Base-by-base conservation (phyloP, 305 asterid genomes). In the Ajuga reptans region DNA sequence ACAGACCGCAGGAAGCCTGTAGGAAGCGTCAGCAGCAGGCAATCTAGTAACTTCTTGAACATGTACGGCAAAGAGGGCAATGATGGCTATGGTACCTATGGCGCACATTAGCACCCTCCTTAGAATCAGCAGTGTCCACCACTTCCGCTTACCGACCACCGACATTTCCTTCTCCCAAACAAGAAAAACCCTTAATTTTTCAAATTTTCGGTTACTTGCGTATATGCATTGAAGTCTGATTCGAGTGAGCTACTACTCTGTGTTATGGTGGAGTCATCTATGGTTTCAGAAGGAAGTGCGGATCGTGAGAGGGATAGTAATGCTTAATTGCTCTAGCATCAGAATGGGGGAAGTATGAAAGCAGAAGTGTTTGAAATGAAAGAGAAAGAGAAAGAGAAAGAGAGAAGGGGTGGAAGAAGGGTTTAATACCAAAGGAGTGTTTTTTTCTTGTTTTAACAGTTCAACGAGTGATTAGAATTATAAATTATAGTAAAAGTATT, bases 101-200 rank as follows among this genome's bases (percentile, higher is more conserved):
- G 95, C 94, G 77, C 81, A 84, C 24, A 88, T 75, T 45, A 91
- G 80, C 80, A 86, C 39, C 64, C 80, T 84, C 73, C 91, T 71
- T 69, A 86, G 77, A 18, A 84, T 66, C 80, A 70, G 72, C 78
- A 91, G 84, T 21, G 84, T 73, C 73, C 87, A 81, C 92, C 89
- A 78, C 77, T 82, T 81, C 82, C 77, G 82, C 85, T 85, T 89
- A 77, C 71, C 83, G 83, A 76, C 79, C 83, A 45, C 69, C 79
- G 75, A 69, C 81, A 73, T 76, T 37, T 45, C 49, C 36, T 52
- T 49, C 3, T 10, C 3, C n/a, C 17, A 58, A 68, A 42, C 43
- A 21, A 47, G 64, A 12, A 18, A 65, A 75, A 52, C 59, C 47
- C 69, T 47, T 12, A 21, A 33, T 24, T 11, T 49, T 27, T 37